These are phyloP conservation scores for Paramarasmius palmivorus DNA, from an alignment of 1,284 basidiomycete genomes.

Conservation along the genomic window DNA sequence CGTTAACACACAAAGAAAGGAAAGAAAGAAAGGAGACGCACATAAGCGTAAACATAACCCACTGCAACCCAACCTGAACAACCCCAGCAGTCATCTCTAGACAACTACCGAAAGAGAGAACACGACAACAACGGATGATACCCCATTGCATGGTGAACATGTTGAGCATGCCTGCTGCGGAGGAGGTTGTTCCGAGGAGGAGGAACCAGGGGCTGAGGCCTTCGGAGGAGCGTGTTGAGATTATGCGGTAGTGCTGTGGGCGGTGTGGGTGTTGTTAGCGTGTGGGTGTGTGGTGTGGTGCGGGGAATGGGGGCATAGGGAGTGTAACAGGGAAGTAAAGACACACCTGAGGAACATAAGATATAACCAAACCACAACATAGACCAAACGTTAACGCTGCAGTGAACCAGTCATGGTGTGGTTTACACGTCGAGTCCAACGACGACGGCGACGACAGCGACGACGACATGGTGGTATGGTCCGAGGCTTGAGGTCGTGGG, in stretches of 20 bases:
- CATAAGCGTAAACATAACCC: slow-evolving; percentile 87
- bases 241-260: slow-evolving; percentile 81
- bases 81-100: slow-evolving; percentile 84
- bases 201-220: slow-evolving; percentile 93
- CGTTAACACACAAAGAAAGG: not conserved
- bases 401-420: slow-evolving; percentile 72
- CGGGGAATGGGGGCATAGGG: no score
- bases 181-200: slow-evolving; percentile 88
- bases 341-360: slow-evolving; percentile 85
- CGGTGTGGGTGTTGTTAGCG: no score
- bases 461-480: not conserved
- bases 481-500: no score
- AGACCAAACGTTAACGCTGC: slow-evolving; percentile 75
- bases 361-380: slow-evolving; percentile 80
- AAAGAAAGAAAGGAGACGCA: slow-evolving; percentile 40
- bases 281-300: no score
- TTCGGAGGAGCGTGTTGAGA: slow-evolving; percentile 75
- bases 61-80: slow-evolving; percentile 82
- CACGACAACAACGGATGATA: slow-evolving; percentile 79
- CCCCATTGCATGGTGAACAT: slow-evolving; percentile 91
- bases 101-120: slow-evolving; percentile 75
- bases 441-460: not conserved
- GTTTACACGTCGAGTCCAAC: not conserved
- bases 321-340: not conserved
- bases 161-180: slow-evolving; percentile 80